These are phyloP conservation scores for Podospora fimiseda DNA, from an alignment of 495 filamentous ascomycete genomes.

Conservation along the genomic window DNA sequence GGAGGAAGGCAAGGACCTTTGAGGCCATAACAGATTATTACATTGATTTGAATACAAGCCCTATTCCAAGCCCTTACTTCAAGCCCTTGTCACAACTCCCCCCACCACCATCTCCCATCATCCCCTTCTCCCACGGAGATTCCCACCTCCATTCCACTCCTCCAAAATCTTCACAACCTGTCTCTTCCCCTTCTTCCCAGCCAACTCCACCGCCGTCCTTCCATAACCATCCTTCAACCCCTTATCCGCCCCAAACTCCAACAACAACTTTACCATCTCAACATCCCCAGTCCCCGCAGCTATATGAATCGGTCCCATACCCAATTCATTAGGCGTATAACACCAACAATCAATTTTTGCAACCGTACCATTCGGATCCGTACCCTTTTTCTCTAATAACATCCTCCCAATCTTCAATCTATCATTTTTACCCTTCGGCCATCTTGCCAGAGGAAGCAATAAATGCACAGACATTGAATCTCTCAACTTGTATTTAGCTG, in stretches of 20 bases:
- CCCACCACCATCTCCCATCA: no score
- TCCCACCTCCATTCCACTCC: not conserved
- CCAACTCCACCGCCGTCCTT: not conserved
- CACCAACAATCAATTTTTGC: not conserved
- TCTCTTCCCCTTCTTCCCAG: not conserved
- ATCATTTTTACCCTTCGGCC: not conserved
- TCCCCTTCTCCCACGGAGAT: no score
- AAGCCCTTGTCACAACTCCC: no score
- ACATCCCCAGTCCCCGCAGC: not conserved
- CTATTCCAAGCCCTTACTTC: no score
- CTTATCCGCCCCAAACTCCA: not conserved
- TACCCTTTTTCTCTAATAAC: not conserved
- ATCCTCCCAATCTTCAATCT: not conserved
- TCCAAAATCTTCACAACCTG: not conserved
- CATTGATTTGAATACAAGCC: no score
- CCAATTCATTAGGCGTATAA: not conserved
- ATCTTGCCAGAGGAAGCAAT: not conserved
- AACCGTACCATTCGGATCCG: not conserved
- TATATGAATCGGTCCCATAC: not conserved
- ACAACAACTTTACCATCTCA: not conserved
- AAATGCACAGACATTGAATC: not conserved
- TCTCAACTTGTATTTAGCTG: not conserved
- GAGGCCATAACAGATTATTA: no score
- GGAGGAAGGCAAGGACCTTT: no score
- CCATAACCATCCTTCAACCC: not conserved